Base-by-base conservation (phyloP, 345 rosid genomes). In the Dimocarpus longan region DNA sequence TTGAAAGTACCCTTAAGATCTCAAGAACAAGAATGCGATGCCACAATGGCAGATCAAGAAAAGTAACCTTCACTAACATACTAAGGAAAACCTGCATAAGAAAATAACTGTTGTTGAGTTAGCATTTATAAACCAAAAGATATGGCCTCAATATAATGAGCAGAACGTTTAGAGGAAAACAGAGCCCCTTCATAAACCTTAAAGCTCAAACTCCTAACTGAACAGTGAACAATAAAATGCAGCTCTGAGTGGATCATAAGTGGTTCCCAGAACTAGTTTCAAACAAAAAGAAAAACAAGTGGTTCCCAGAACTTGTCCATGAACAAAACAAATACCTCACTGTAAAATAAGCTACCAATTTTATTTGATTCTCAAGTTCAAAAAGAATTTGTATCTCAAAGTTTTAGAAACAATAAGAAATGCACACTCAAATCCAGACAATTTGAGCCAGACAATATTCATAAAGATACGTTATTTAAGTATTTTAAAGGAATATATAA, bases 21-120 rank as follows among this genome's bases (percentile, higher is more conserved):
- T 96, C 99, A 80, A 96, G 99, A 86, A 96, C 99, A 75, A 96
- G 99, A 87, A 96, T 96, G 70, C 98, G 97, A 87, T 96, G 98
- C 99, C 99, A 96, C 75, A 94, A 82, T 76, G 98, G 97, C 82
- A 96, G 87, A 89, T 96, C 99, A 75, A 92, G 93, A 87, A 90
- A 93, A 74, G 94, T 90, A 79, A 88, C 90, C 85, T 93, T 96
- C 87, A 96, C 91, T 66, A 96, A 86, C 99, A 96, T 96, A 81
- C 93, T 96, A 44, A 96, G 93, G 82, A 96, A 96, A 80, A 96
- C 99, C 99, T 93, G 92, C 89, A 85, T 63, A 81, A 67, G 43
- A 71, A 64, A 78, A 79, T 11, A 60, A 39, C 8, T 22, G 2
- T 26, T 5, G 10, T 26, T 66, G 59, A 75, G 62, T 70, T 59